phyloP scores from a whole-genome alignment of 2,329 filamentous ascomycete species.

The Diplodia corticola region DNA sequence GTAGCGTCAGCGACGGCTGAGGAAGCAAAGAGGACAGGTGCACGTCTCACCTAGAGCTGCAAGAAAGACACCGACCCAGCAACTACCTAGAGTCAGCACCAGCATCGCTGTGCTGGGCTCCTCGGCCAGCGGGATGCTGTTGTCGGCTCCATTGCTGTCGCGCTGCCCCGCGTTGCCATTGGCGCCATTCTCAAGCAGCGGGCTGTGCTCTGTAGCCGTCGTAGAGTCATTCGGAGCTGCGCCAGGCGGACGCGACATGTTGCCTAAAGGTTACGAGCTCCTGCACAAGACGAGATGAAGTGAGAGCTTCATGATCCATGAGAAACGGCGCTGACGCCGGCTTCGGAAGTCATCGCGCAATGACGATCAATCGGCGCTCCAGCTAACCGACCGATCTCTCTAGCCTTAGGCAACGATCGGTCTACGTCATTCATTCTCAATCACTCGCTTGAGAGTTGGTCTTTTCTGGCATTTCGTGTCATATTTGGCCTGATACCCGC shows the following conservation, averaged over 20 bases:
- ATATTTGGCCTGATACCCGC: background rate
- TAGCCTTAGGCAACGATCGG: background rate
- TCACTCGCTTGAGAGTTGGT: too few relatives aligned
- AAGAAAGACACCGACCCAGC: conserved; percentile 58
- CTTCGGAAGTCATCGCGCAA: conserved; percentile 5
- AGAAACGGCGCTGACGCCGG: conserved; percentile 4
- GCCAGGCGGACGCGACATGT: background rate
- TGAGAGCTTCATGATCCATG: background rate
- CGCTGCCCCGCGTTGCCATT: conserved; percentile 9
- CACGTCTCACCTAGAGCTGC: conserved; percentile 54
- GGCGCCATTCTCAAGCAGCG: conserved; percentile 9
- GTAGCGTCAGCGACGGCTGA: conserved; percentile 12
- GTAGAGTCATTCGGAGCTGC: background rate
- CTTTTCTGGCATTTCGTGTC: background rate
- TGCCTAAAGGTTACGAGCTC: background rate
- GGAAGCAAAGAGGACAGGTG: conserved; percentile 7
- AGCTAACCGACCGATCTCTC: background rate
- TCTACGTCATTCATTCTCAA: background rate
- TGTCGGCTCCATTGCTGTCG: background rate
- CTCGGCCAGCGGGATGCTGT: conserved; percentile 26
- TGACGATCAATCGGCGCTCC: conserved; percentile 1
- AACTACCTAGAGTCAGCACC: conserved; percentile 50
- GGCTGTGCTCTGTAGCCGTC: conserved; percentile 19
- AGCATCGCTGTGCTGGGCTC: conserved; percentile 51
- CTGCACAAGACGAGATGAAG: background rate